Percentiles rank a stretch among this genome's conserved stretches.
Conservation (phyloP, 2,329 filamentous ascomycete species). For the Penicillium sp. region DNA sequence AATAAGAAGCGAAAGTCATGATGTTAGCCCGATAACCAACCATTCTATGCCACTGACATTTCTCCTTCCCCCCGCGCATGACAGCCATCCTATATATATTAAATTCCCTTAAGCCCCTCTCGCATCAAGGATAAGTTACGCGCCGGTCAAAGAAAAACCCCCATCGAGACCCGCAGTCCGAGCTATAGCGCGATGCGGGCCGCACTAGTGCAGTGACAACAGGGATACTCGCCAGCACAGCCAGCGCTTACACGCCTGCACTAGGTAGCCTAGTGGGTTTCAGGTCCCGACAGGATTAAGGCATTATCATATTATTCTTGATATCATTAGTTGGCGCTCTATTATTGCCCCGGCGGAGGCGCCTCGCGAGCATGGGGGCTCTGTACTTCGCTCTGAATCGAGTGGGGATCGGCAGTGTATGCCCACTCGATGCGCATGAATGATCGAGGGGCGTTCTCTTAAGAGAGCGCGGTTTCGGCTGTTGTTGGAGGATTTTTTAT, state of each 20-base stretch:
- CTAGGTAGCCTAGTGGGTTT: conserved; percentile 10
- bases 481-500: neutral
- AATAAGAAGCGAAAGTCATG: neutral
- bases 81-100: neutral
- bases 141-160: neutral
- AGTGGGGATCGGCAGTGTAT: neutral
- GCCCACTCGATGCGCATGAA: neutral
- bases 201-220: conserved; percentile 11
- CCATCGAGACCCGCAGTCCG: conserved; percentile 8
- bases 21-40: neutral
- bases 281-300: neutral
- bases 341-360: neutral
- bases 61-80: neutral
- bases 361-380: neutral
- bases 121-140: neutral
- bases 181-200: conserved; percentile 11
- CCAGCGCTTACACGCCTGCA: conserved; percentile 17
- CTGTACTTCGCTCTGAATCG: neutral
- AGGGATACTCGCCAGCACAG: neutral
- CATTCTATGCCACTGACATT: neutral
- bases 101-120: neutral
- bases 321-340: conserved; percentile 1
- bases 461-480: neutral
- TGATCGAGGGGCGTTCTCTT: neutral
- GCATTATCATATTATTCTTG: neutral